Evolutionary conservation across 192 early-diverging fungal genomes (phyloP), one percentile per base, ranked within the genome.

Genomic region (Kappamyces sp.): DNA sequence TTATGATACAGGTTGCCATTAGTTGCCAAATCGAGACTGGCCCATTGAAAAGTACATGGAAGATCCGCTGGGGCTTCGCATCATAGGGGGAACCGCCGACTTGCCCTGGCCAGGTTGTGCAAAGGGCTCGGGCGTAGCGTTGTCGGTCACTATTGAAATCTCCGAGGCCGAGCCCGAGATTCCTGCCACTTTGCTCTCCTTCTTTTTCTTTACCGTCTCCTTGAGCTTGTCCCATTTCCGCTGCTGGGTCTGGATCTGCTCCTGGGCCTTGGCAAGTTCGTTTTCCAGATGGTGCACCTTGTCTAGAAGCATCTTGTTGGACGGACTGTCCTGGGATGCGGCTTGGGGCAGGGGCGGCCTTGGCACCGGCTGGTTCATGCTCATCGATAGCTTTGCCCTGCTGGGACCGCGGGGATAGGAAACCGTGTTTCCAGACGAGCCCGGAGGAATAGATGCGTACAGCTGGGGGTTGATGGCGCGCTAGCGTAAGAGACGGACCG

Each of bases 171-270:
- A 46, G 44, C 44, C 23, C 23, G 23, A 23, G 23, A 23, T 23
- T 23, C 23, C 23, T 23, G 44, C 55, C 33, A 23, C 34, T 38
- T 74, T 71, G 23, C 62, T 49, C 48, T 76, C 77, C 46, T 68
- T 66, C 59, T 76, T 75, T 39, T 74, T 78, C 53, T 83, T 84
- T 41, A 84, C 86, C 38, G 82, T 73, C 63, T 89, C 90, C 55
- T 88, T 90, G 34, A 90, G 66, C 49, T 85, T 87, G 46, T 88
- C 84, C 88, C 88, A 91, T 40, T 86, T 62, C 13, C 49, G 38
- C 55, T 61, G 62, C 62, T 83, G 79, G 55, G 67, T 73, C 5
- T 84, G 65, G 54, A 73, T 69, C 39, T 85, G 78, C 3, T 65
- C 50, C 33, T 65, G 67, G 5, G 82, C 47, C 1, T 53, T 13